Evolutionary conservation across 2,329 filamentous ascomycete species (phyloP), one percentile per base, ranked within the genome.

Genomic region (Colletotrichum abscissum): DNA sequence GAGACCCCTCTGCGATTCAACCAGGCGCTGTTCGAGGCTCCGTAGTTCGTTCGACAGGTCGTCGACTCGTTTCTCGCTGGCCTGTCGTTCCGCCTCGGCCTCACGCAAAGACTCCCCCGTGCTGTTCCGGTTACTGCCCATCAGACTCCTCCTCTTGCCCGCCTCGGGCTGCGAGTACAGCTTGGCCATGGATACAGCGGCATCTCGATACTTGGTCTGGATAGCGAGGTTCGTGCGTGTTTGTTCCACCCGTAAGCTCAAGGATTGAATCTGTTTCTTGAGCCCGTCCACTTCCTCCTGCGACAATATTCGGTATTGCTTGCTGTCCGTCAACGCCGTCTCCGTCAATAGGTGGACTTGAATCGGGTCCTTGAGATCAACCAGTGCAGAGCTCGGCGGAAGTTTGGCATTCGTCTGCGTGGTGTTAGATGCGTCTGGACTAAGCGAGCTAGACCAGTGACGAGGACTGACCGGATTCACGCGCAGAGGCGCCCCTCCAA

Each of bases 131-230:
- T 89, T 88, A 38, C 49, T 63, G n/a, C 86, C 86, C 49, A 88
- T 77, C 42, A 87, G 77, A 72, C 87, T 88, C 75, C 81, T 85
- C 64, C 87, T 86, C 77, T 86, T 88, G 62, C 84, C 85, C 12
- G 79, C 65, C 12, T 78, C 80, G 11, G 88, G 87, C n/a, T 91
- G 88, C 9, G 90, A 90, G 80, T 97, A 95, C 35, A 99, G 87
- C 78, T 93, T 92, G 72, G 92, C 92, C 83, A 99, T 92, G 54
- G 95, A 97, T 76, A 93, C 90, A 12, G 97, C 95, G 1, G 97
- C 97, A 87, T 98, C 96, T 78, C 95, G 93, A 78, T 98, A 95
- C 85, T 98, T 99, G 67, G 92, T 93, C 82, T 99, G 97, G 58
- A 98, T 91, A 38, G 92, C 92, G 49, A 99, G 88, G 82, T 96